Evolutionary conservation across 371 early-diverging fungal genomes (phyloP), one percentile per base, ranked within the genome.

Genomic region (Lichtheimia hyalospora): DNA sequence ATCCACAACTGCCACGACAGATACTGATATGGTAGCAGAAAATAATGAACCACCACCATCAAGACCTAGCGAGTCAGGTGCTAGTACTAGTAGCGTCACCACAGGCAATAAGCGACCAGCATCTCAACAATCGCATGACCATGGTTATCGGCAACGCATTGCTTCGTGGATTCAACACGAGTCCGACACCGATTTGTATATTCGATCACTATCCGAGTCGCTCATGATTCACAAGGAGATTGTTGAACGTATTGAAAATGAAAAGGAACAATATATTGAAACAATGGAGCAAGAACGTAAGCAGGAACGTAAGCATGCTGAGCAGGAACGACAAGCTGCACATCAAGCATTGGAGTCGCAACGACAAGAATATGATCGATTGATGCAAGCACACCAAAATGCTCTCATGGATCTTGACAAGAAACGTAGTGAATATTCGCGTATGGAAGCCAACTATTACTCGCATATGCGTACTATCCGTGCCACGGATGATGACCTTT

Each of bases 201-300:
- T 77, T 24, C 68, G 68, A 7, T 74, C 78, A 5, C 53, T 77
- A 8, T 41, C 69, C 18, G 74, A 77, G 46, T 72, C 73, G 2
- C 52, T 77, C 14, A 59, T 69, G 56, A 72, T 72, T 51, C 78
- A 74, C 58, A 77, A 77, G 42, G 70, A 74, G 42, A 67, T 74
- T 13, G 50, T 77, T 3, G 71, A 74, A 40, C 72, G 69, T 25
- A 72, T 71, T 13, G 73, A 77, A 57, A 60, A 58, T 12, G 74
- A 77, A 57, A 69, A 70, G 15, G 54, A 54, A 23, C 43, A 43
- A 15, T 43, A 43, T 42, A 42, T 40, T 5, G 54, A 54, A 24
- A 15, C n/a, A 2, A 46, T 43, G 8, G 44, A 44, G 23, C 43
- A 15, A 16, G 56, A 55, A 43, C 25, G 27, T 14, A 41, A 43